Percentiles rank a stretch among this genome's conserved stretches.
phyloP scores from a whole-genome alignment of 768 basidiomycete genomes.

The Daedaleopsis sinensis region DNA sequence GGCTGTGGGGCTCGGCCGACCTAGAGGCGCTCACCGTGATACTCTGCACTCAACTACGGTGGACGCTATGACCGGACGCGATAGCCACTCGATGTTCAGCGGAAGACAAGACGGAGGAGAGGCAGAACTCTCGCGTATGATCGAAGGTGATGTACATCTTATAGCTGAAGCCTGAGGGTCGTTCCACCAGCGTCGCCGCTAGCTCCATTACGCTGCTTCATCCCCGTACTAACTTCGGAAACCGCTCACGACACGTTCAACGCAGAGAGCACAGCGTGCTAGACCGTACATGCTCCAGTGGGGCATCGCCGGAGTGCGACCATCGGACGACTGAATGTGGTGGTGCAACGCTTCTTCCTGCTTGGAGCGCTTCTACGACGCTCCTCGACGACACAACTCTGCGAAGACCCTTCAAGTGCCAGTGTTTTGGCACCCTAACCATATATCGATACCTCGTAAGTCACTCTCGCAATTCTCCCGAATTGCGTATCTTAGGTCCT shows the following conservation, averaged over 20 bases:
- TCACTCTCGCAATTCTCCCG: no score
- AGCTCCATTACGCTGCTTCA: neutral
- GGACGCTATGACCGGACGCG: no score
- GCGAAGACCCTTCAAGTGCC: neutral
- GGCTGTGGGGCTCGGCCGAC: no score
- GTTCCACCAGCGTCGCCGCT: no score
- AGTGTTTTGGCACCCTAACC: neutral
- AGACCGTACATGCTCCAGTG: neutral
- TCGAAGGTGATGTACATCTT: neutral
- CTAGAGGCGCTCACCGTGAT: no score
- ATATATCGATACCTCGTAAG: no score
- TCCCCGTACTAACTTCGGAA: slow-evolving; percentile 7
- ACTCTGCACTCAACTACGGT: no score
- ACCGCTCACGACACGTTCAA: neutral
- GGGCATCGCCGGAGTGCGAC: slow-evolving; percentile 22
- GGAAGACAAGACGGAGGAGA: neutral
- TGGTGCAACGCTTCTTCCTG: neutral
- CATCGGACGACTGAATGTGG: slow-evolving; percentile 13
- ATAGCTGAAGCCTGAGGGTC: neutral
- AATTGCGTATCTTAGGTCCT: no score
- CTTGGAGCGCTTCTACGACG: neutral
- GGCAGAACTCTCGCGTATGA: neutral
- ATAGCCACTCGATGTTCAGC: no score
- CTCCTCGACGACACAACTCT: neutral
- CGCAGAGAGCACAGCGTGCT: neutral